Evolutionary conservation across 495 filamentous ascomycete genomes (phyloP).

Genomic region (Daldinia caldariorum): DNA sequence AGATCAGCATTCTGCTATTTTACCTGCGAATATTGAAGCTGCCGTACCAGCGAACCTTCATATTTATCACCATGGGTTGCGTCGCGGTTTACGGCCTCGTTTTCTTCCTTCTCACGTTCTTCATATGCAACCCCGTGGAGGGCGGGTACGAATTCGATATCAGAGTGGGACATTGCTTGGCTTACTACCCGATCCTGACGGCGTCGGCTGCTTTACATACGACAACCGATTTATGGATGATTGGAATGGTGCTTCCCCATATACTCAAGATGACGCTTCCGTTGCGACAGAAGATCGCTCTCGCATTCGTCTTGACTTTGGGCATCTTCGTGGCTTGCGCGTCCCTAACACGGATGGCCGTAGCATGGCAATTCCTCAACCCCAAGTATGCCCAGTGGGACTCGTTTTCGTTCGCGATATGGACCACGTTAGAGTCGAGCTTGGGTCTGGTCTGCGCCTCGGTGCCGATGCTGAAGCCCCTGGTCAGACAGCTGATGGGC

Average conservation of each 20-base stretch:
- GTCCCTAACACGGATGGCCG: conserved; percentile 48
- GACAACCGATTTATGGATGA: conserved; percentile 51
- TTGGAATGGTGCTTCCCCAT: conserved; percentile 50
- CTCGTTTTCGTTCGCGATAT: conserved; percentile 41
- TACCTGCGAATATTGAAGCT: conserved; percentile 55
- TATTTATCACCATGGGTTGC: conserved; percentile 47
- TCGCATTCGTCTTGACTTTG: conserved; percentile 50
- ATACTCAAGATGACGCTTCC: conserved; percentile 50
- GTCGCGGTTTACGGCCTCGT: conserved; percentile 48
- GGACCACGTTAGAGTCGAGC: conserved; percentile 43
- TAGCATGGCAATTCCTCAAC: conserved; percentile 41
- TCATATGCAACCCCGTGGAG: conserved; percentile 51
- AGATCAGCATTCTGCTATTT: conserved; percentile 54
- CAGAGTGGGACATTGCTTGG: conserved; percentile 44
- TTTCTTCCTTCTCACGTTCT: conserved; percentile 51
- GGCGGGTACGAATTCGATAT: conserved; percentile 44
- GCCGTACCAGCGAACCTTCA: conserved; percentile 43
- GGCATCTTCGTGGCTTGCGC: conserved; percentile 52
- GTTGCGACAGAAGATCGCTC: conserved; percentile 46
- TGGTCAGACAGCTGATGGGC: conserved; percentile 39
- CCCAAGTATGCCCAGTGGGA: conserved; percentile 44
- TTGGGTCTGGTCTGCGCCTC: conserved; percentile 41
- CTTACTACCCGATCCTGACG: conserved; percentile 50
- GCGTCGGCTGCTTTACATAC: conserved; percentile 49
- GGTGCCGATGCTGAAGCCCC: conserved; percentile 41